Evolutionary conservation across 768 basidiomycete species (phyloP).

Genomic region (Calocybe gangraenosa): DNA sequence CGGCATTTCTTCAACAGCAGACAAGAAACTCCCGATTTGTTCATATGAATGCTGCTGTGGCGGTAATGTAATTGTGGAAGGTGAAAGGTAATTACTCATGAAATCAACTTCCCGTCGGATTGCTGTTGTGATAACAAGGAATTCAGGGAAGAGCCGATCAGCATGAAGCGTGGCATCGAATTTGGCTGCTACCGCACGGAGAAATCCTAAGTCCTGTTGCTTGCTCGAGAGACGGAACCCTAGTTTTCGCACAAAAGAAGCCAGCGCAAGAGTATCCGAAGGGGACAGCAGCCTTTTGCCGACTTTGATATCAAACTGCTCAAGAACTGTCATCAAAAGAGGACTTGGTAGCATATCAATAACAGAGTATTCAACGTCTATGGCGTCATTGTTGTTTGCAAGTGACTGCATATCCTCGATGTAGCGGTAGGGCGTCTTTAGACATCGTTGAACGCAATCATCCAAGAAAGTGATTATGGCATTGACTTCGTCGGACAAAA

Average conservation of each 20-base stretch:
- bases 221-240: slow-evolving; percentile 54
- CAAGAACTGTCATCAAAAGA: slow-evolving; percentile 73
- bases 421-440: slow-evolving; percentile 83
- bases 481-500: slow-evolving; percentile 52
- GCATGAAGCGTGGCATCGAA: slow-evolving; percentile 30
- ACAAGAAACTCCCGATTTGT: slow-evolving; percentile 41
- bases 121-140: slow-evolving; percentile 31
- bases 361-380: slow-evolving; percentile 1
- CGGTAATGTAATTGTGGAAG: slow-evolving; percentile 7
- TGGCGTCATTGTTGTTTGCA: slow-evolving; percentile 10
- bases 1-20: slow-evolving; percentile 34
- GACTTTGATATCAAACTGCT: slow-evolving; percentile 73
- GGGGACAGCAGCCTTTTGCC: slow-evolving; percentile 47
- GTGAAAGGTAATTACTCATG: slow-evolving; percentile 31
- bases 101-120: slow-evolving; percentile 42
- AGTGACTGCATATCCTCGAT: slow-evolving; percentile 62
- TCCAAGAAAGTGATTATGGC: slow-evolving; percentile 71
- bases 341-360: slow-evolving; percentile 55
- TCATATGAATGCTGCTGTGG: slow-evolving; percentile 8
- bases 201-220: slow-evolving; percentile 37
- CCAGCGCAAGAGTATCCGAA: slow-evolving; percentile 60
- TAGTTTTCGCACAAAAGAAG: slow-evolving; percentile 62
- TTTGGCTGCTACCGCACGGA: slow-evolving; percentile 29
- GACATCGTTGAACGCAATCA: slow-evolving; percentile 77
- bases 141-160: slow-evolving; percentile 27